Base-by-base conservation (phyloP, 2,329 filamentous ascomycete species). In the Mollisia scopiformis region DNA sequence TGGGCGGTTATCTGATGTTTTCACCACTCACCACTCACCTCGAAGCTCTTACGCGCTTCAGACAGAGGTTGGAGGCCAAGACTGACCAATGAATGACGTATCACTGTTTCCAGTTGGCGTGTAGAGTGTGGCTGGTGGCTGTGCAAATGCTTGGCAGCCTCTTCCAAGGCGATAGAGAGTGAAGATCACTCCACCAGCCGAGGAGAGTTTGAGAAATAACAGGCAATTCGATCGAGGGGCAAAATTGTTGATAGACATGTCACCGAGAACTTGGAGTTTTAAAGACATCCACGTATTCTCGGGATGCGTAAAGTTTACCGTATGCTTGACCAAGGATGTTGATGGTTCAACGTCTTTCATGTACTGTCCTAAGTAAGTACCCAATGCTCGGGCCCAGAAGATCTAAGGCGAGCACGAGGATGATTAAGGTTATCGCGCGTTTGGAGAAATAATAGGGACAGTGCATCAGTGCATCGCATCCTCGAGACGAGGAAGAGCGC, bases 91-190 rank as follows among this genome's bases (percentile, higher is more conserved):
- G 53, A 61, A 61, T 61, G 53, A 61, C 47, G 54, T 49, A 39
- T 19, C 28, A 10, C 19, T 47, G 21, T 28, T 53, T 46, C 21
- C 33, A 53, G 16, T 27, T 14, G 19, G 52, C 58, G 46, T 56
- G 43, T 56, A 56, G 46, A 46, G n/a, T 52, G 58, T 60, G 58
- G 53, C 58, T 57, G 58, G 52, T 56, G 58, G 53, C 58, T 57
- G 58, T 55, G 52, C 52, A 56, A 10, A 35, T 61, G 58, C 51
- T 43, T 56, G 58, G 53, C 58, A 51, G 52, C 52, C 56, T 13
- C 33, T 23, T 27, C 23, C 14, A 47, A 46, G 2, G 43, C 25
- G 6, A 27, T 11, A 47, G 21, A 33, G 13, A n/a, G 46, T 19
- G 46, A 23, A 33, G 28, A 33, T 51, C 49, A 31, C 43, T 27